A percentile compares a stretch with the other conserved stretches of the same genome.
phyloP scores from a whole-genome alignment of 1,284 basidiomycete genomes.

The Rhizoctonia solani region DNA sequence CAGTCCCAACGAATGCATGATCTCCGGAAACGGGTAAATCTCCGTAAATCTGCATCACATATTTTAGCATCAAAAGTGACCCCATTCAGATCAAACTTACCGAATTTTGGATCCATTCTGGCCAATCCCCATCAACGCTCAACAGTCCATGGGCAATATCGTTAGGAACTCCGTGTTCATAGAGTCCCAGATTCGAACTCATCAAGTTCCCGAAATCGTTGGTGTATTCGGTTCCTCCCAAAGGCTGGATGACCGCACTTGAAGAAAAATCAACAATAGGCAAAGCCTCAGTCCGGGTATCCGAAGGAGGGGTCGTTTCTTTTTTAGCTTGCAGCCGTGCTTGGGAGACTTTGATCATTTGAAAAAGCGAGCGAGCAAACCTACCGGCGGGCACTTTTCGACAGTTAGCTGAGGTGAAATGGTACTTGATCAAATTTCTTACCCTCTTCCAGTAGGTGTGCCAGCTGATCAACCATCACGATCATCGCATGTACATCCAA shows the following conservation, averaged over 20 bases:
- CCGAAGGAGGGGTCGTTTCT: background rate
- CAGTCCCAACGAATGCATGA: background rate
- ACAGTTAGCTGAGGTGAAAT: background rate
- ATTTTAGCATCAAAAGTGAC: background rate
- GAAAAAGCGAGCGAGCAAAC: slow-evolving; percentile 20
- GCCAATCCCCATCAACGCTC: slow-evolving; percentile 23
- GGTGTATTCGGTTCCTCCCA: slow-evolving; percentile 1
- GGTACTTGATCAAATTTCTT: background rate
- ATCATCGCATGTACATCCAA: slow-evolving; percentile 39
- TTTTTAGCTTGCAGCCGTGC: slow-evolving; percentile 18
- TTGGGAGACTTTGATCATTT: slow-evolving; percentile 29
- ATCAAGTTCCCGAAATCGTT: slow-evolving; percentile 6
- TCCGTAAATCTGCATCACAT: slow-evolving; percentile 1
- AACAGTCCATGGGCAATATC: slow-evolving; percentile 20
- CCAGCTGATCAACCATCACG: slow-evolving; percentile 37
- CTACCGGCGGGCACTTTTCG: slow-evolving; percentile 19
- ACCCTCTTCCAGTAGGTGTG: slow-evolving; percentile 39
- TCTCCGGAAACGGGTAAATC: slow-evolving; percentile 1
- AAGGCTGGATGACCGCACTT: background rate
- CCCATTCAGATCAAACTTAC: background rate
- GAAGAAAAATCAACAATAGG: background rate
- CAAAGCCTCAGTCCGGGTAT: background rate
- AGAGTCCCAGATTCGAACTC: background rate
- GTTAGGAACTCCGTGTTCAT: background rate
- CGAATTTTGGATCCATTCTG: slow-evolving; percentile 27